A percentile compares a stretch with the other conserved stretches of the same genome.
Evolutionary conservation across 140 eudicot species (phyloP).

Genomic region (Cichorium intybus): DNA sequence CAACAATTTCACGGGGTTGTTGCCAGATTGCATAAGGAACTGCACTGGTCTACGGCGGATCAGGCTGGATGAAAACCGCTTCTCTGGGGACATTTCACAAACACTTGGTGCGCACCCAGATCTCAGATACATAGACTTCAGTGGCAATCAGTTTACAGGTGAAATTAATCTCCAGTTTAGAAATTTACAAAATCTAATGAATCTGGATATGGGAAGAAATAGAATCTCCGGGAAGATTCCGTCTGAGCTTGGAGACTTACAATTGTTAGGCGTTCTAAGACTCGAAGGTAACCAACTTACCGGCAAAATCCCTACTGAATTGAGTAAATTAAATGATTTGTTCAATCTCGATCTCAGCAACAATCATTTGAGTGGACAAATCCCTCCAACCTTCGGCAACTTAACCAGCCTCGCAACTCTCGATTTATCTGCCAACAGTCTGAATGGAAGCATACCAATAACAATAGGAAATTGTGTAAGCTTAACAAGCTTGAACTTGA

Average conservation of each 20-base stretch:
- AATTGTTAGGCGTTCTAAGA: constrained; percentile 28
- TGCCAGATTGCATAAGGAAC: constrained; percentile 75
- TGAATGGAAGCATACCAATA: constrained; percentile 54
- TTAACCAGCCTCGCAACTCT: constrained; percentile 51
- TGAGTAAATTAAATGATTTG: constrained; percentile 46
- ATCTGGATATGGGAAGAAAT: constrained; percentile 53
- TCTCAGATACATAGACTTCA: constrained; percentile 49
- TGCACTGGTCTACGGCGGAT: constrained; percentile 54
- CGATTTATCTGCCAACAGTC: constrained; percentile 67
- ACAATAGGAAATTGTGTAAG: constrained; percentile 49
- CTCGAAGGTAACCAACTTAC: constrained; percentile 63
- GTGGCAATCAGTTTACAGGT: constrained; percentile 69
- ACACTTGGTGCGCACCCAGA: constrained; percentile 67
- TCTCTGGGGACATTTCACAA: constrained; percentile 71
- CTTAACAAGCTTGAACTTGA: constrained; percentile 51
- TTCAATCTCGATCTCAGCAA: constrained; percentile 51
- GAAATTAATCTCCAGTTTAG: constrained; percentile 58
- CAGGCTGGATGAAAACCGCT: constrained; percentile 74
- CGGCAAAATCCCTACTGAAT: constrained; percentile 64
- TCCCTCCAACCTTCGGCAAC: constrained; percentile 52
- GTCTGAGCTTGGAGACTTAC: constrained; percentile 60
- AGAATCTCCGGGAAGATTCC: constrained; percentile 71
- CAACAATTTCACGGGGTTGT: constrained; percentile 59
- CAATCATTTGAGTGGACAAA: constrained; percentile 58
- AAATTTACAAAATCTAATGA: constrained; percentile 41